Base-by-base conservation (phyloP, 306 rosid species). In the Arachis hypogaea region DNA sequence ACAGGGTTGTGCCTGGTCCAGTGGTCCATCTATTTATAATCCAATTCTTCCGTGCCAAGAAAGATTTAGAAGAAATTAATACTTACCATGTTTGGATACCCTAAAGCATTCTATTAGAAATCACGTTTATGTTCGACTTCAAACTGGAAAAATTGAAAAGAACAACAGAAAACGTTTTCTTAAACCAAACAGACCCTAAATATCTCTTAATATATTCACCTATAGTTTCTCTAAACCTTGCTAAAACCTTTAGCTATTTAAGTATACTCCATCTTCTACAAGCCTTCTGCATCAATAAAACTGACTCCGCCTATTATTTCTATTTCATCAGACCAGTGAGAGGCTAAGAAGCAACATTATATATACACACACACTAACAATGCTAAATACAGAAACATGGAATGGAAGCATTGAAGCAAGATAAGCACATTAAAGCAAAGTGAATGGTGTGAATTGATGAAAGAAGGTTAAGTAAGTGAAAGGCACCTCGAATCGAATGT, bases 401-500 rank as follows among this genome's bases (percentile, higher is more conserved):
- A 51, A 72, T 22, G 44, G 33, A 69, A 62, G 73, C 29, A 52
- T 7, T 1, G 5, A 66, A 74, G 72, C 75, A 55, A 50, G 12
- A 69, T 63, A 8, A 66, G 51, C 38, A 82, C 7, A 56, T 55
- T 29, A 56, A 45, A 63, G 49, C 22, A 22, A 5, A 58, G 18
- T 2, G 5, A 46, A n/a, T n/a, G 7, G 28, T 14, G 5, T 29
- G 16, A 63, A 47, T 4, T 52, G 58, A 18, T n/a, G 28, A 66
- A 54, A 51, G 4, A 4, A 28, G 60, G 57, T 11, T 2, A 9
- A 54, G 16, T n/a, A 41, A 50, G 62, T 71, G 4, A 66, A 14
- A 14, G 68, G 66, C 45, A 89, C 98, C 98, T 94, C 98, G 18
- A 94, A 94, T 58, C 97, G 90, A 59, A 94, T 94, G 75, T 94